phyloP scores from a whole-genome alignment of 306 rosid species.

The Ochetophila trinervis region DNA sequence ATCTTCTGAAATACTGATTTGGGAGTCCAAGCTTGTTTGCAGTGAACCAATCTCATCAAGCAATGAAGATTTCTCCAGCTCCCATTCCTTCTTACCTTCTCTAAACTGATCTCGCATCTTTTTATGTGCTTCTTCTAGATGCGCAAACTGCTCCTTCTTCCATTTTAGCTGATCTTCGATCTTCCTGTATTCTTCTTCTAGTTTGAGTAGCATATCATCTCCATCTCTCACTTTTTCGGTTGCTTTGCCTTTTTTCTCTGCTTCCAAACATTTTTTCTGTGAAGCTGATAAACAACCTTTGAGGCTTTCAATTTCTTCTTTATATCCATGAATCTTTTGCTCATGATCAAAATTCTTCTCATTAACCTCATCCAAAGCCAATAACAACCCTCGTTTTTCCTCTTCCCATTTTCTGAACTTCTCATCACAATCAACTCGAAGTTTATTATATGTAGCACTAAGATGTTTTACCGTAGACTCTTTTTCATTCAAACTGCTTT shows the following conservation, averaged over 20 bases:
- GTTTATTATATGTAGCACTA: conserved; percentile 52
- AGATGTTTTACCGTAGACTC: conserved; percentile 54
- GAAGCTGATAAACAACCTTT: conserved; percentile 43
- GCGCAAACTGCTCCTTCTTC: conserved; percentile 79
- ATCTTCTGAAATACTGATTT: conserved; percentile 50
- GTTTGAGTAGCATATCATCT: conserved; percentile 36
- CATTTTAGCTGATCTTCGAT: conserved; percentile 69
- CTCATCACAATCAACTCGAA: conserved; percentile 44
- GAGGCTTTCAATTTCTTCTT: conserved; percentile 57
- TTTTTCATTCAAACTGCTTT: conserved; percentile 33
- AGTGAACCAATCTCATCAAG: conserved; percentile 62
- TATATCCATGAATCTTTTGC: conserved; percentile 33
- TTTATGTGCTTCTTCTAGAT: conserved; percentile 66
- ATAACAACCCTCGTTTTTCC: conserved; percentile 39
- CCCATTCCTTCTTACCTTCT: conserved; percentile 61
- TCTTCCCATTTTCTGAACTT: conserved; percentile 41
- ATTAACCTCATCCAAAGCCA: conserved; percentile 57
- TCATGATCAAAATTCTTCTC: conserved; percentile 53
- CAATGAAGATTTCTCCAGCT: conserved; percentile 50
- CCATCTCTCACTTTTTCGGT: conserved; percentile 50
- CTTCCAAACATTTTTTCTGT: conserved; percentile 44
- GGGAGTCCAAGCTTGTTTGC: conserved; percentile 61
- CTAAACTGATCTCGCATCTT: conserved; percentile 43
- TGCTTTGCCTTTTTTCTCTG: conserved; percentile 31
- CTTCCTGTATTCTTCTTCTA: conserved; percentile 53